Percentiles rank a stretch among this genome's conserved stretches.
Conservation (phyloP, 1,284 basidiomycete species). For the Leccinum pseudoinsigne region DNA sequence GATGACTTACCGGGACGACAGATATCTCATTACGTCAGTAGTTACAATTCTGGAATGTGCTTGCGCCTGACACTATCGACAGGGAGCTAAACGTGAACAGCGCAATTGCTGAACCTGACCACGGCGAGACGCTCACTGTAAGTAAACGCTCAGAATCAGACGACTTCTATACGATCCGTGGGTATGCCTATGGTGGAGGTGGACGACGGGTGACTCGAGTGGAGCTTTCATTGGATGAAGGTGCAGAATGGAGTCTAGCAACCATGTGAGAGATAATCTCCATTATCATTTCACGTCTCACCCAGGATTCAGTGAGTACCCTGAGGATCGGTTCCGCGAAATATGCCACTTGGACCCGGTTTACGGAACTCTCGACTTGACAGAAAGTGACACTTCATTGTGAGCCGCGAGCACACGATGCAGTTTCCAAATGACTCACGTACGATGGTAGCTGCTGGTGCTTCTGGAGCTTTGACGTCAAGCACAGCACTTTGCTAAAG, state of each 20-base stretch:
- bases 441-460: slow-evolving; percentile 53
- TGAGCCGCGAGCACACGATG: slow-evolving; percentile 18
- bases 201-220: slow-evolving; percentile 60
- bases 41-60: not conserved
- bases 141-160: slow-evolving; percentile 11
- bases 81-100: slow-evolving; percentile 67
- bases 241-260: slow-evolving; percentile 52
- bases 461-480: slow-evolving; percentile 55
- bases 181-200: slow-evolving; percentile 72
- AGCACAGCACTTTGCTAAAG: slow-evolving; percentile 37
- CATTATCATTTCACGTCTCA: slow-evolving; percentile 2
- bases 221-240: slow-evolving; percentile 63
- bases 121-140: slow-evolving; percentile 46
- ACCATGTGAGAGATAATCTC: slow-evolving; percentile 36
- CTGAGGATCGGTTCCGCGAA: slow-evolving; percentile 47
- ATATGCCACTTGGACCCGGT: slow-evolving; percentile 22
- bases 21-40: slow-evolving; percentile 46
- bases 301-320: slow-evolving; percentile 39
- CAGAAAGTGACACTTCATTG: slow-evolving; percentile 54
- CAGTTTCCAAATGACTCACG: not conserved
- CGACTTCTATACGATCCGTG: slow-evolving; percentile 41
- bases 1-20: slow-evolving; percentile 17
- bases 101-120: slow-evolving; percentile 58
- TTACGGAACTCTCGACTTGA: slow-evolving; percentile 43
- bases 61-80: slow-evolving; percentile 12